phyloP scores from a whole-genome alignment of 148 eudicot genomes.

The Chenopodium formosanum region DNA sequence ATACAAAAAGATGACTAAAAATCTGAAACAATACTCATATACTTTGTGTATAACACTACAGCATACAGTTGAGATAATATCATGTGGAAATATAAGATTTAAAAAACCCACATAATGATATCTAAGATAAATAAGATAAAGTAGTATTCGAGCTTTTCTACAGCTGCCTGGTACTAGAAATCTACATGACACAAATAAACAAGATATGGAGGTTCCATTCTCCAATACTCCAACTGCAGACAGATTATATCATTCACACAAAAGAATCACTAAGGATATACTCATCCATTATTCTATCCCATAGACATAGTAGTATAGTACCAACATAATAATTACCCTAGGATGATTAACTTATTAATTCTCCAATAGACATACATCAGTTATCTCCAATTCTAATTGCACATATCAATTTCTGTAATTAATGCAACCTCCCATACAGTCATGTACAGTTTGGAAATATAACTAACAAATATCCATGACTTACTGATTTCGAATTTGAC shows the following conservation, averaged over 20 bases:
- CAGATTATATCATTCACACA: not conserved
- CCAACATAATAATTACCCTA: not conserved
- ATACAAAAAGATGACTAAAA: not conserved
- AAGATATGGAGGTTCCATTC: not conserved
- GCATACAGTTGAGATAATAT: not conserved
- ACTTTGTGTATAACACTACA: too few relatives aligned
- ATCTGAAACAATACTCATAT: not conserved
- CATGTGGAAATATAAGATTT: too few relatives aligned
- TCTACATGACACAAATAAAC: not conserved
- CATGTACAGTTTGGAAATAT: not conserved
- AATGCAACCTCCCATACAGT: not conserved
- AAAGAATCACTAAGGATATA: not conserved
- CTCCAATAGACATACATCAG: too few relatives aligned
- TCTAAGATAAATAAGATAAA: not conserved
- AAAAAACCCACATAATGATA: not conserved
- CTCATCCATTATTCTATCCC: not conserved
- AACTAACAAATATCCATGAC: not conserved
- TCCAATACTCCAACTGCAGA: not conserved
- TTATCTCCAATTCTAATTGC: not conserved
- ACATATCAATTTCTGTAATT: not conserved
- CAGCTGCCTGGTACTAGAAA: not conserved
- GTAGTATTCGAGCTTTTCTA: not conserved
- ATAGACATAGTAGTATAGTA: not conserved
- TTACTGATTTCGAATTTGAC: conserved; percentile 44
- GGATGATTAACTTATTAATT: not conserved